phyloP scores from a whole-genome alignment of 164 flowering plant genomes.

The Tetrastigma voinierianum region DNA sequence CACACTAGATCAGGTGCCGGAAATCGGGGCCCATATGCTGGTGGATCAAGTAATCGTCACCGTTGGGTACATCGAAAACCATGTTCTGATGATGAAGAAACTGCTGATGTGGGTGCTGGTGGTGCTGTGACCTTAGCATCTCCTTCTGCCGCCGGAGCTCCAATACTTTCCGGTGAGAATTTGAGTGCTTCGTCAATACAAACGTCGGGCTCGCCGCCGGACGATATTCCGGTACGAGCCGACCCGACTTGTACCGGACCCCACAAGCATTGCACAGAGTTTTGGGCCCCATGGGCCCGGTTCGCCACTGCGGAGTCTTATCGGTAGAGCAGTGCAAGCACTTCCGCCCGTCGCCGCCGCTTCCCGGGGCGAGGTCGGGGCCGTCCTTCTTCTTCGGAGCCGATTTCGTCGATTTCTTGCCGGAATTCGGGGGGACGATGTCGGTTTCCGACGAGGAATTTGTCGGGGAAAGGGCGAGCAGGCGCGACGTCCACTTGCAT shows the following conservation, averaged over 20 bases:
- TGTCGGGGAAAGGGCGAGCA: slow-evolving; percentile 32
- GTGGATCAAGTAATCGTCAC: slow-evolving; percentile 64
- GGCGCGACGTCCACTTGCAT: slow-evolving; percentile 64
- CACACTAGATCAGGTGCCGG: slow-evolving; percentile 35
- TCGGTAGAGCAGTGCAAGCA: slow-evolving; percentile 53
- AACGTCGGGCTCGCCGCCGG: slow-evolving; percentile 59
- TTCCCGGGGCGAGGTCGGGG: background rate
- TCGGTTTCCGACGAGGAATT: slow-evolving; percentile 27
- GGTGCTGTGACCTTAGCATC: slow-evolving; percentile 26
- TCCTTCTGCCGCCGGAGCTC: slow-evolving; percentile 63
- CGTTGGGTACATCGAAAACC: slow-evolving; percentile 37
- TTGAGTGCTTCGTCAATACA: slow-evolving; percentile 45
- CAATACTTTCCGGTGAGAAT: slow-evolving; percentile 54
- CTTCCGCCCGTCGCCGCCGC: slow-evolving; percentile 28
- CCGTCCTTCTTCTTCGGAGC: slow-evolving; percentile 20
- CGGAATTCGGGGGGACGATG: slow-evolving; percentile 11
- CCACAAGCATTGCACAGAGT: slow-evolving; percentile 58
- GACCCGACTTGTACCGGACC: slow-evolving; percentile 47
- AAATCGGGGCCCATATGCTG: slow-evolving; percentile 59
- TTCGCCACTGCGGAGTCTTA: slow-evolving; percentile 58
- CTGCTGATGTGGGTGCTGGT: slow-evolving; percentile 21
- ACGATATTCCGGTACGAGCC: slow-evolving; percentile 49
- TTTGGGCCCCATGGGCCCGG: slow-evolving; percentile 59
- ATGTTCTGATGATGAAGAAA: slow-evolving; percentile 24
- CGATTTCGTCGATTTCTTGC: slow-evolving; percentile 25